Conservation (phyloP, 2,329 filamentous ascomycete genomes). For the Coniochaeta sp. region DNA sequence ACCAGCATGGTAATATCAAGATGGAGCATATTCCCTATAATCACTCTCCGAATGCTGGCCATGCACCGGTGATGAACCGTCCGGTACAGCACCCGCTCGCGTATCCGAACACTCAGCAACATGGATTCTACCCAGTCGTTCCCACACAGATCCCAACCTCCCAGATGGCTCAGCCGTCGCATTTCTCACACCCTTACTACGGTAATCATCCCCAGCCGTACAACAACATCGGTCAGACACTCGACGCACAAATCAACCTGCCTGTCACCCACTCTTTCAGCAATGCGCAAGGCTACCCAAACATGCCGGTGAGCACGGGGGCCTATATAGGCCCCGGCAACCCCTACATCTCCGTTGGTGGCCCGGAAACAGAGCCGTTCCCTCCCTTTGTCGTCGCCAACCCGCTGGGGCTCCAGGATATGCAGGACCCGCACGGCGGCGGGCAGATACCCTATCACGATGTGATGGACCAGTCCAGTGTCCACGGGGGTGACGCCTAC, state of each 20-base stretch:
- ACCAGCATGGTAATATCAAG: slow-evolving; percentile 7
- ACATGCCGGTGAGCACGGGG: slow-evolving; percentile 22
- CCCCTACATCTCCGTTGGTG: slow-evolving; percentile 23
- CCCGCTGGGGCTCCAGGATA: slow-evolving; percentile 30
- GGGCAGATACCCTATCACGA: slow-evolving; percentile 21
- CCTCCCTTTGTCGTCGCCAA: slow-evolving; percentile 28
- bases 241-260: slow-evolving; percentile 10
- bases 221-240: slow-evolving; percentile 10
- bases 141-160: neutral
- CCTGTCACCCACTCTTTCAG: slow-evolving; percentile 9
- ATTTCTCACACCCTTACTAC: slow-evolving; percentile 9
- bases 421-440: slow-evolving; percentile 9
- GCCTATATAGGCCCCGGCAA: slow-evolving; percentile 16
- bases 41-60: neutral
- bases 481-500: slow-evolving; percentile 25
- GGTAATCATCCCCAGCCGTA: slow-evolving; percentile 5
- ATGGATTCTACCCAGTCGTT: slow-evolving; percentile 3
- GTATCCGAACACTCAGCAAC: slow-evolving; percentile 7
- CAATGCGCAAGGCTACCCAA: slow-evolving; percentile 16
- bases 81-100: neutral
- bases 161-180: slow-evolving; percentile 2
- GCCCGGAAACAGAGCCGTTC: slow-evolving; percentile 26
- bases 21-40: slow-evolving; percentile 5
- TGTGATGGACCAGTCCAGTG: slow-evolving; percentile 21
- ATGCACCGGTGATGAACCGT: neutral